A percentile compares a stretch with the other conserved stretches of the same genome.
Evolutionary conservation across 805 yeast genomes (phyloP).

Genomic region (Saccharomyces paradoxus): DNA sequence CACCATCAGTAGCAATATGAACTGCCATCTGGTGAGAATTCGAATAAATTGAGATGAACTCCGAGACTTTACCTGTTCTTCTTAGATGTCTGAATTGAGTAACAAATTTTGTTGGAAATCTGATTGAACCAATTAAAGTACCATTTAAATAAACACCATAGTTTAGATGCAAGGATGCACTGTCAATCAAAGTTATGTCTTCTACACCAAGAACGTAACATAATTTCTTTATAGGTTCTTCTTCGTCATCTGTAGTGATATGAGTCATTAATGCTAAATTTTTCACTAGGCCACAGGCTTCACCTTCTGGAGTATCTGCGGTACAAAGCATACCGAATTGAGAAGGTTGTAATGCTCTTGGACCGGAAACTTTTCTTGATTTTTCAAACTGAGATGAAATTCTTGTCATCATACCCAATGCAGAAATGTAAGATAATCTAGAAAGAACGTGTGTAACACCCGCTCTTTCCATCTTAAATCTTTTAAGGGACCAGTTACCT

Average conservation of each 20-base stretch:
- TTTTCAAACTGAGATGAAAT: constrained; percentile 98
- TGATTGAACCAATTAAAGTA: constrained; percentile 83
- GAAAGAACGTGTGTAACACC: constrained; percentile 97
- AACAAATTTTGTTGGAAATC: constrained; percentile 81
- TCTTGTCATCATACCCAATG: constrained; percentile 98
- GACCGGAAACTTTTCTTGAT: constrained; percentile 95
- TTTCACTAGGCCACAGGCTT: constrained; percentile 97
- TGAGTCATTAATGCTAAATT: constrained; percentile 97
- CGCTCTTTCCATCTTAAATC: constrained; percentile 99
- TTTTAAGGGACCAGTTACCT: constrained; percentile 96
- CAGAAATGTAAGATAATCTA: constrained; percentile 85
- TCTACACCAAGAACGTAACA: constrained; percentile 87
- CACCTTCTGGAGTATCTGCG: constrained; percentile 99
- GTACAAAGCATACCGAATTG: constrained; percentile 99
- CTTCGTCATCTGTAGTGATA: constrained; percentile 96
- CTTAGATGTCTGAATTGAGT: constrained; percentile 68
- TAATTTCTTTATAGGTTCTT: constrained; percentile 69
- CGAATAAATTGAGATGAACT: constrained; percentile 82
- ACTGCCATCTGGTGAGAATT: constrained; percentile 88
- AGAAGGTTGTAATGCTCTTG: constrained; percentile 97
- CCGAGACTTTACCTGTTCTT: constrained; percentile 78
- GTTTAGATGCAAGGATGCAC: constrained; percentile 72
- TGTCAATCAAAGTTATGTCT: constrained; percentile 70
- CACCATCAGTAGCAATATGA: constrained; percentile 98
- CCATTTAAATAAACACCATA: constrained; percentile 89